Evolutionary conservation across 2,329 filamentous ascomycete species (phyloP).

Genomic region (Lecanicillium sp.): DNA sequence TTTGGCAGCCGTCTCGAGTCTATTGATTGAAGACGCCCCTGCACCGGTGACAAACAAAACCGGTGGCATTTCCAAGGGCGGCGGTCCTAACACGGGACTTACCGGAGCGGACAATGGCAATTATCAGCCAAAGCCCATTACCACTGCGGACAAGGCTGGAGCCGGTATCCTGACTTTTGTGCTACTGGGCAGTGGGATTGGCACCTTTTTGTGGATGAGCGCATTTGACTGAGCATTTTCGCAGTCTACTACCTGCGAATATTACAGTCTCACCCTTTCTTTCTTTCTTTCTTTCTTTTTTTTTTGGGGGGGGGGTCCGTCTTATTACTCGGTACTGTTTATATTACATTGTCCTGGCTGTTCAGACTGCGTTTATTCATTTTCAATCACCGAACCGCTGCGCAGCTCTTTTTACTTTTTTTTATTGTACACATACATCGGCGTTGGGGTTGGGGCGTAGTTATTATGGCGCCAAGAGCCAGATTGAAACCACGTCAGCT

Average conservation of each 20-base stretch:
- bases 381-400: too few species aligned
- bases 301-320: too few species aligned
- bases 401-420: too few species aligned
- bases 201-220: constrained; percentile 44
- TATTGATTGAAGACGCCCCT: constrained; percentile 30
- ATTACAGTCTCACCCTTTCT: too few species aligned
- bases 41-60: constrained; percentile 31
- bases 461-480: too few species aligned
- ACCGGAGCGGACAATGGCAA: constrained; percentile 18
- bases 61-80: constrained; percentile 37
- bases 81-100: constrained; percentile 22
- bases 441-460: too few species aligned
- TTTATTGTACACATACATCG: too few species aligned
- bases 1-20: constrained; percentile 41
- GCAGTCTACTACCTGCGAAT: too few species aligned
- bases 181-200: constrained; percentile 30
- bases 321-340: neutral
- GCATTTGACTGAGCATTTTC: constrained; percentile 16
- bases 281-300: too few species aligned
- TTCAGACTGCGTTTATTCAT: too few species aligned
- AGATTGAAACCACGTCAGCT: too few species aligned
- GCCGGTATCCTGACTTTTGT: constrained; percentile 40
- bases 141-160: constrained; percentile 36
- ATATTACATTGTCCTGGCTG: neutral
- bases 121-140: constrained; percentile 22